A percentile compares a stretch with the other conserved stretches of the same genome.
These are phyloP conservation scores for Talaromyces sp. DNA, from an alignment of 2,329 filamentous ascomycete genomes.

Conservation along the genomic window DNA sequence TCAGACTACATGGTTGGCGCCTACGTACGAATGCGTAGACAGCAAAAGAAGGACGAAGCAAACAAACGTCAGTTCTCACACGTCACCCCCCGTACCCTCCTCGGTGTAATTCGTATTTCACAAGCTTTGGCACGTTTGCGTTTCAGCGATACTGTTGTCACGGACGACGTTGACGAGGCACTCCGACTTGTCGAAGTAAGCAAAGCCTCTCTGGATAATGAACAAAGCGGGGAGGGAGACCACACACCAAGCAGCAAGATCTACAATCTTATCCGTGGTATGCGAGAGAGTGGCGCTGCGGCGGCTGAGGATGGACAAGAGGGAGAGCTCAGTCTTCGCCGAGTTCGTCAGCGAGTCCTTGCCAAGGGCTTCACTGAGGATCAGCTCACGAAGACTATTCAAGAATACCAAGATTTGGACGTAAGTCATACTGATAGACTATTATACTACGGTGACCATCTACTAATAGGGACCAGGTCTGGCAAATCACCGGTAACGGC, in stretches of 20 bases:
- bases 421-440: conserved; percentile 56
- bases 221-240: conserved; percentile 61
- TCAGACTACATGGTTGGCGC: conserved; percentile 97
- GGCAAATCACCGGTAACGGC: conserved; percentile 72
- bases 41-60: conserved; percentile 87
- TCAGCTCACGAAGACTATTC: conserved; percentile 79
- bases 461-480: conserved; percentile 58
- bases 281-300: conserved; percentile 79
- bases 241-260: conserved; percentile 84
- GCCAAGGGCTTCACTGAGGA: conserved; percentile 96
- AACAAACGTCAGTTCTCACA: conserved; percentile 90
- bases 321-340: conserved; percentile 78
- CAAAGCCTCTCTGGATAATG: conserved; percentile 82
- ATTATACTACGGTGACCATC: too few species aligned
- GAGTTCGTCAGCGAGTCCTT: conserved; percentile 85
- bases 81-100: conserved; percentile 86
- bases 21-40: conserved; percentile 89
- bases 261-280: conserved; percentile 86
- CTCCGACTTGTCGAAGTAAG: conserved; percentile 86
- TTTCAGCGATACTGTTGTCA: conserved; percentile 78
- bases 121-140: conserved; percentile 90
- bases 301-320: conserved; percentile 70
- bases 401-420: conserved; percentile 84
- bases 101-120: conserved; percentile 87
- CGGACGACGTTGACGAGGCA: conserved; percentile 94